Evolutionary conservation across 495 filamentous ascomycete genomes (phyloP), one percentile per base, ranked within the genome.

Genomic region (Xylaria sp.): DNA sequence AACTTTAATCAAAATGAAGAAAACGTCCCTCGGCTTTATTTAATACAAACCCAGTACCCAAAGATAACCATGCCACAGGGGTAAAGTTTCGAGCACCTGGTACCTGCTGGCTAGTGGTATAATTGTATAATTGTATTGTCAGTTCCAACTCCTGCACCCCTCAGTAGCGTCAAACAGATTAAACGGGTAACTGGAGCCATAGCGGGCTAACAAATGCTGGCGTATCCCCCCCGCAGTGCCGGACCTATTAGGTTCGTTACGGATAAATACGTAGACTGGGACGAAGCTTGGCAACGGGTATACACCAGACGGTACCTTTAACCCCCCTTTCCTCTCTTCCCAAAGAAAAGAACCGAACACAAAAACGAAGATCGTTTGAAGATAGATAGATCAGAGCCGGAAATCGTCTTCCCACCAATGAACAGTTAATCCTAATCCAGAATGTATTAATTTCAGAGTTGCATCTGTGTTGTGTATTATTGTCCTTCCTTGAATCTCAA

Each of bases 251-350:
- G 53, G 26, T 68, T 46, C 29, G 46, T 46, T 48, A 17, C 53
- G 66, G 66, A 44, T 68, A 68, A 68, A 68, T 68, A 15, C 52
- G 65, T 58, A 5, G 44, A 12, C 9, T 59, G 31, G 6, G 17
- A 61, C 15, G 35, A 52, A 37, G 24, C 61, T 65, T 50, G 62
- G 61, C 62, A 52, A 24, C 37, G 35, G 59, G 7, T 41, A 40
- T 33, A 11, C n/a, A 43, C 37, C 19, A 21, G 41, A 65, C 11
- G 7, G 6, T 50, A 21, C 17, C 21, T 48, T 19, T 44, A 62
- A 4, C 6, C 31, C 37, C 37, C 26, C 15, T n/a, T n/a, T n/a
- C n/a, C n/a, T n/a, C n/a, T n/a, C n/a, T n/a, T n/a, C n/a, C n/a
- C n/a, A n/a, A n/a, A n/a, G n/a, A n/a, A n/a, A n/a, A n/a, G n/a